Conservation (phyloP, 1,284 basidiomycete species). For the Cutaneotrichosporon arboriforme region DNA sequence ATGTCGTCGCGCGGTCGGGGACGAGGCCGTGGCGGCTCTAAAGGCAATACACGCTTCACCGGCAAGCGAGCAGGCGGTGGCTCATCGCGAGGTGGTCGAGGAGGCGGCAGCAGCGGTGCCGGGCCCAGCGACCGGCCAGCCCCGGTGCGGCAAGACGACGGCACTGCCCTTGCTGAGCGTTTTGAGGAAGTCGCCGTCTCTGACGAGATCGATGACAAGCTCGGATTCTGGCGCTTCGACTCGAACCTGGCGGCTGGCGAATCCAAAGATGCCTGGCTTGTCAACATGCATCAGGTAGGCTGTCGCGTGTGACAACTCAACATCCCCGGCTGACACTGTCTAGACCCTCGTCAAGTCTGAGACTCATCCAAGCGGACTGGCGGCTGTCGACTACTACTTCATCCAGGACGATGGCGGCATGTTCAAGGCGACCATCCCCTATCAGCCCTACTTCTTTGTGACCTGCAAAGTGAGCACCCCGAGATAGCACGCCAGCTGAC, state of each 20-base stretch:
- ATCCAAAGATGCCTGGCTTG: slow-evolving; percentile 79
- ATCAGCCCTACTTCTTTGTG: slow-evolving; percentile 93
- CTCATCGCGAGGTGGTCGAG: slow-evolving; percentile 4
- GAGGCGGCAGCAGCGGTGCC: slow-evolving; percentile 10
- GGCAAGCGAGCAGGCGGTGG: slow-evolving; percentile 25
- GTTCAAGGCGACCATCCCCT: slow-evolving; percentile 90
- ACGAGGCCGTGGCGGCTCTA: slow-evolving; percentile 45
- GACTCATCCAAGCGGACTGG: slow-evolving; percentile 70
- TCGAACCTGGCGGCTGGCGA: slow-evolving; percentile 56
- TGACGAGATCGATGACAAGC: slow-evolving; percentile 88
- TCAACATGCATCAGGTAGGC: slow-evolving; percentile 96
- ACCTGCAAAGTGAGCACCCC: slow-evolving; percentile 67
- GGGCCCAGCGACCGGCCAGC: slow-evolving; percentile 38
- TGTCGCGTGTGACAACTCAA: not conserved
- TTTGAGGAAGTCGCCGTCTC: slow-evolving; percentile 69
- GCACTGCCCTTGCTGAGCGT: slow-evolving; percentile 70
- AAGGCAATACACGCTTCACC: slow-evolving; percentile 44
- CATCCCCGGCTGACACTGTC: slow-evolving; percentile 3
- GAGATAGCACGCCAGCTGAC: slow-evolving; percentile 9
- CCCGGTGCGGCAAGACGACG: slow-evolving; percentile 75
- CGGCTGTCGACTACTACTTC: slow-evolving; percentile 95
- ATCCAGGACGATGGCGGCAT: slow-evolving; percentile 93
- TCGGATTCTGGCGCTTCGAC: slow-evolving; percentile 78
- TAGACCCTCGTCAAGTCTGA: slow-evolving; percentile 81
- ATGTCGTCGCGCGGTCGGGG: slow-evolving; percentile 52